Percentiles rank a stretch among this genome's conserved stretches.
Evolutionary conservation across 148 eudicot genomes (phyloP).

Genomic region (Spergularia marina): DNA sequence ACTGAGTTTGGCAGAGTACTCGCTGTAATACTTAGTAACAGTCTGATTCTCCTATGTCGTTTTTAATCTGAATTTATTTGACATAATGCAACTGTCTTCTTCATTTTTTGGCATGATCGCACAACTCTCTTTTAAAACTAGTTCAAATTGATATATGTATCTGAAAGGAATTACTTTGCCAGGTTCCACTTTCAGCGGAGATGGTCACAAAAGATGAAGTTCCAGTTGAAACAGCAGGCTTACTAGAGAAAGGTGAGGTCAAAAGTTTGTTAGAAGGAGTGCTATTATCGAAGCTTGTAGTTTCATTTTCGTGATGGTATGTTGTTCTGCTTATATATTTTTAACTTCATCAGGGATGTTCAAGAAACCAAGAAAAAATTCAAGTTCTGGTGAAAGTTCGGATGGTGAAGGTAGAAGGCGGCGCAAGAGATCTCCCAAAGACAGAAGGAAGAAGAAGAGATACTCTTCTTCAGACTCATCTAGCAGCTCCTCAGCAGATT

Average conservation of each 20-base stretch:
- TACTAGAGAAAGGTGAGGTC: conserved; percentile 62
- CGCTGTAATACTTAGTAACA: not conserved
- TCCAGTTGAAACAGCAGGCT: conserved; percentile 34
- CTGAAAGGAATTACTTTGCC: conserved; percentile 9
- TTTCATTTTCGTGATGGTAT: conserved; percentile 9
- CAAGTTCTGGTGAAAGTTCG: conserved; percentile 57
- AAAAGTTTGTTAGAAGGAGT: conserved; percentile 8
- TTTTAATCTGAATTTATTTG: not conserved
- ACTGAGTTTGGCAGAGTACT: not conserved
- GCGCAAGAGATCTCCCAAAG: conserved; percentile 46
- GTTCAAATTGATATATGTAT: conserved; percentile 4
- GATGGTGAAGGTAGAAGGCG: conserved; percentile 53
- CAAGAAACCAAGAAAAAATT: conserved; percentile 47
- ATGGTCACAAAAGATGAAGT: conserved; percentile 62
- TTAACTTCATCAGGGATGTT: conserved; percentile 46
- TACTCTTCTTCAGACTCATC: conserved; percentile 67
- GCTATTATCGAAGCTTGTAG: not conserved
- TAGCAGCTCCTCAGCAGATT: conserved; percentile 32
- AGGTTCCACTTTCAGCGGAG: conserved; percentile 24
- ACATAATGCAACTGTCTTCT: not conserved
- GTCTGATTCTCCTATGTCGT: not conserved
- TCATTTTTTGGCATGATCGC: not conserved
- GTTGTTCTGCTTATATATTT: conserved; percentile 2
- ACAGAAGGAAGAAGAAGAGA: conserved; percentile 62
- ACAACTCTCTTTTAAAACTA: not conserved